phyloP scores from a whole-genome alignment of 352 stramenopile species.

The Globisporangium canariense region DNA sequence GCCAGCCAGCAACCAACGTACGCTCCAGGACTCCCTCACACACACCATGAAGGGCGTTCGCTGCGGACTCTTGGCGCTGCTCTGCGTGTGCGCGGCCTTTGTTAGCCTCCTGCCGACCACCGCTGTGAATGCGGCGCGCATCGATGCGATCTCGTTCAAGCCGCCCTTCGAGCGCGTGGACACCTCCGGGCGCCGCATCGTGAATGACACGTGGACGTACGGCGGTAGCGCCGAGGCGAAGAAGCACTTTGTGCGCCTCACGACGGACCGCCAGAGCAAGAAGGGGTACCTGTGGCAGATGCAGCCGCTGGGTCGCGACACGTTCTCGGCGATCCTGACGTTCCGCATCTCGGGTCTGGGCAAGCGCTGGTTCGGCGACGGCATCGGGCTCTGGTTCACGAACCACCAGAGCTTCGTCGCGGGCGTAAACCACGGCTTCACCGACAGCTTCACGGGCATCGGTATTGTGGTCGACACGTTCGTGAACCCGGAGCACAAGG shows the following conservation, averaged over 20 bases:
- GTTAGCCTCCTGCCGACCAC: conserved; percentile 17
- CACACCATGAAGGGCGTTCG: conserved; percentile 11
- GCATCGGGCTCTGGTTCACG: conserved; percentile 82
- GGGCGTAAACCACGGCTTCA: conserved; percentile 77
- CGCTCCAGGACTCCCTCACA: neutral
- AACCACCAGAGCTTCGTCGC: conserved; percentile 49
- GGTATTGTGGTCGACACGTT: conserved; percentile 85
- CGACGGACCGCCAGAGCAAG: conserved; percentile 86
- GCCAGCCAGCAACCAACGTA: neutral
- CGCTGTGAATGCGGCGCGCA: conserved; percentile 20
- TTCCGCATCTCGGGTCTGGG: conserved; percentile 83
- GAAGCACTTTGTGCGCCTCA: conserved; percentile 87
- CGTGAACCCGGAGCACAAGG: conserved; percentile 77
- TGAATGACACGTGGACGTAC: conserved; percentile 76
- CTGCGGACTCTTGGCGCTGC: conserved; percentile 21
- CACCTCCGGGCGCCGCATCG: conserved; percentile 46
- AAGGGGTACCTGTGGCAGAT: conserved; percentile 78
- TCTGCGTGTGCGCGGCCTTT: conserved; percentile 32
- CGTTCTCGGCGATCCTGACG: conserved; percentile 62
- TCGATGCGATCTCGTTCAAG: conserved; percentile 79
- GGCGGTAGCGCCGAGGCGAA: conserved; percentile 75
- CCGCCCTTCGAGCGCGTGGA: conserved; percentile 71
- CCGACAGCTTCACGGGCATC: conserved; percentile 68
- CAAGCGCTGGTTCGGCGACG: conserved; percentile 84
- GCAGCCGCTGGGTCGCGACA: conserved; percentile 43